These are phyloP conservation scores for Penicillium canariense DNA, from an alignment of 495 filamentous ascomycete species.

Conservation along the genomic window DNA sequence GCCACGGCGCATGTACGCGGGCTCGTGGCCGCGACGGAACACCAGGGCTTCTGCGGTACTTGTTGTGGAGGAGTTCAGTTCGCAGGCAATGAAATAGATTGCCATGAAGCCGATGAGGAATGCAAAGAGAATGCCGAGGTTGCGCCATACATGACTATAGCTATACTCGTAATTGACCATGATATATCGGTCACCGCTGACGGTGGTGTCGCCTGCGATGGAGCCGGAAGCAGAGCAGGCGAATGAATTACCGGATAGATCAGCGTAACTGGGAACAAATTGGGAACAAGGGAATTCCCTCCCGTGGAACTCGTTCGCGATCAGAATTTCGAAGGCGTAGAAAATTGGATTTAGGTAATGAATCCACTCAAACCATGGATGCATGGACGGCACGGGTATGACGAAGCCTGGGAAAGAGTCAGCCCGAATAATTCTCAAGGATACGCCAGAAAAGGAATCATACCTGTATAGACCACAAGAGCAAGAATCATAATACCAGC, in stretches of 20 bases:
- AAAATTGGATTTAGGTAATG: constrained; percentile 43
- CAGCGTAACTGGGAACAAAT: constrained; percentile 47
- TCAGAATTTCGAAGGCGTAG: constrained; percentile 44
- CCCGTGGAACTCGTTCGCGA: constrained; percentile 58
- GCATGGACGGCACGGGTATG: constrained; percentile 43
- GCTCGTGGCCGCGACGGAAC: constrained; percentile 36
- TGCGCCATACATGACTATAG: constrained; percentile 60
- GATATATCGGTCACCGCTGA: constrained; percentile 52
- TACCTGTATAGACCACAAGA: constrained; percentile 43
- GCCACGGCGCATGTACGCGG: constrained; percentile 18
- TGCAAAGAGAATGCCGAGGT: constrained; percentile 61
- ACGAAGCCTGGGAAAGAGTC: constrained; percentile 22
- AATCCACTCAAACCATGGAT: constrained; percentile 48
- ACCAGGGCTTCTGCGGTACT: constrained; percentile 44
- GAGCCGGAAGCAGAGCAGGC: constrained; percentile 51
- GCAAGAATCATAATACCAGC: constrained; percentile 43
- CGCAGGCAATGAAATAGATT: constrained; percentile 42
- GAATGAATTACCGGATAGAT: constrained; percentile 33
- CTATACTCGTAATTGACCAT: constrained; percentile 50
- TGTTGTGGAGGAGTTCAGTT: constrained; percentile 29
- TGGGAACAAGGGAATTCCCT: constrained; percentile 45
- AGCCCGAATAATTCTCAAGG: not conserved
- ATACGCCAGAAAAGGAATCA: not conserved
- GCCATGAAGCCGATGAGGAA: constrained; percentile 58
- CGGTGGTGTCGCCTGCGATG: constrained; percentile 40